Percentiles rank a stretch among this genome's conserved stretches.
Evolutionary conservation across 352 stramenopile genomes (phyloP).

Genomic region (Phytophthora chlamydospora): DNA sequence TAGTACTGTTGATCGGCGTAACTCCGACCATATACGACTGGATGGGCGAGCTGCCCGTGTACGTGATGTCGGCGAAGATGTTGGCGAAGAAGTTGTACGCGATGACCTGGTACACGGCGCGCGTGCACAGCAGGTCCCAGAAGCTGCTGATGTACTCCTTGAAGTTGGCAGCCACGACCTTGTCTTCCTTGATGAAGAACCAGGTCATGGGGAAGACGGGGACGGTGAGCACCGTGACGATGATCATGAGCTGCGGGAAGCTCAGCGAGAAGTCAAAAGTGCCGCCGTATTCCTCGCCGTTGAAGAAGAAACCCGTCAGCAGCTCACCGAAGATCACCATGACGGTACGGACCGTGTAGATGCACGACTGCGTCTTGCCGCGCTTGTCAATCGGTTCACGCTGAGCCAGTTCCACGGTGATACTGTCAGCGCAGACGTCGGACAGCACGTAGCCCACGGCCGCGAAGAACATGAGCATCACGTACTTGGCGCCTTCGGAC

Average conservation of each 20-base stretch:
- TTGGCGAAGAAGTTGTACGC: constrained; percentile 42
- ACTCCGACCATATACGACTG: constrained; percentile 38
- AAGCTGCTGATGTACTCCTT: constrained; percentile 34
- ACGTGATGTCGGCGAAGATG: constrained; percentile 42
- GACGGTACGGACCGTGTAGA: constrained; percentile 42
- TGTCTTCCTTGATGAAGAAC: constrained; percentile 50
- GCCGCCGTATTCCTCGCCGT: constrained; percentile 52
- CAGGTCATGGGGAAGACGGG: constrained; percentile 40
- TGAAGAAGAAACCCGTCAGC: constrained; percentile 49
- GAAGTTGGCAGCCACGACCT: constrained; percentile 25
- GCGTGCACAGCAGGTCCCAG: constrained; percentile 40
- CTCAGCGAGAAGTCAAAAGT: constrained; percentile 46
- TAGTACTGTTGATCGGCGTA: constrained; percentile 38
- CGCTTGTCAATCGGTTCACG: constrained; percentile 35
- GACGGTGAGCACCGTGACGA: constrained; percentile 26
- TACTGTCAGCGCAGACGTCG: constrained; percentile 61
- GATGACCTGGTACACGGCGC: constrained; percentile 52
- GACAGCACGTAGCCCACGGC: constrained; percentile 66
- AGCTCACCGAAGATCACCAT: constrained; percentile 39
- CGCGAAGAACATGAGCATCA: constrained; percentile 54
- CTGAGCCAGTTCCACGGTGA: constrained; percentile 46
- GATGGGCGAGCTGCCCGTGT: constrained; percentile 32
- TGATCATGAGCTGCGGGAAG: constrained; percentile 41
- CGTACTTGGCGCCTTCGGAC: constrained; percentile 33
- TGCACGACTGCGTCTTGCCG: constrained; percentile 44